Conservation (phyloP, 2,329 filamentous ascomycete genomes). For the Decorospora gaudefroyi region DNA sequence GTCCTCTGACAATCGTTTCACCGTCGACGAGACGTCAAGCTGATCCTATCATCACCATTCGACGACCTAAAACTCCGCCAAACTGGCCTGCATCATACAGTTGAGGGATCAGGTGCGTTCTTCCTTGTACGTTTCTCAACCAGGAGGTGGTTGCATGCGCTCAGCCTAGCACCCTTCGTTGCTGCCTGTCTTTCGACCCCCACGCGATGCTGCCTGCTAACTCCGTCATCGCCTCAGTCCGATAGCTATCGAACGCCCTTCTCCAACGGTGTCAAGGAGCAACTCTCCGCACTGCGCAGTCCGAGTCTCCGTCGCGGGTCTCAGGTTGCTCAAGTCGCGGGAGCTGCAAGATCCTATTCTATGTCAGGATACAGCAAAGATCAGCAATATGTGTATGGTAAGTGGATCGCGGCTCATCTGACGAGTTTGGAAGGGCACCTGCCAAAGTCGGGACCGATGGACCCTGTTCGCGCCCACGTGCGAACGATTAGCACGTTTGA, state of each 20-base stretch:
- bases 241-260: constrained; percentile 41
- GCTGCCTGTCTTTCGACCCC: constrained; percentile 38
- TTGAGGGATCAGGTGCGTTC: constrained; percentile 46
- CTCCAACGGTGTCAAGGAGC: constrained; percentile 34
- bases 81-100: constrained; percentile 45
- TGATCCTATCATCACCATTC: constrained; percentile 5
- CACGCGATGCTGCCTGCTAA: constrained; percentile 39
- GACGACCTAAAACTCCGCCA: constrained; percentile 36
- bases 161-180: constrained; percentile 23
- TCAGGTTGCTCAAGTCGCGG: constrained; percentile 51
- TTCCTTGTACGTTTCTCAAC: constrained; percentile 17
- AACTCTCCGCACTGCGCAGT: constrained; percentile 38
- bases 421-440: constrained; percentile 42
- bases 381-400: constrained; percentile 80
- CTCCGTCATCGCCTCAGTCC: constrained; percentile 28
- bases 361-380: constrained; percentile 84
- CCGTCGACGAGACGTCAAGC: constrained; percentile 21
- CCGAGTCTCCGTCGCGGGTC: constrained; percentile 54
- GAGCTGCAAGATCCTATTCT: constrained; percentile 60
- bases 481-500: constrained; percentile 45
- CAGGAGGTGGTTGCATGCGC: constrained; percentile 17
- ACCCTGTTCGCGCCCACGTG: constrained; percentile 46
- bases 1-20: constrained; percentile 18
- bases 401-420: constrained; percentile 56
- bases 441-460: constrained; percentile 44